Evolutionary conservation across 1,284 basidiomycete species (phyloP), one percentile per base, ranked within the genome.

Genomic region (Anthracocystis walkeri): DNA sequence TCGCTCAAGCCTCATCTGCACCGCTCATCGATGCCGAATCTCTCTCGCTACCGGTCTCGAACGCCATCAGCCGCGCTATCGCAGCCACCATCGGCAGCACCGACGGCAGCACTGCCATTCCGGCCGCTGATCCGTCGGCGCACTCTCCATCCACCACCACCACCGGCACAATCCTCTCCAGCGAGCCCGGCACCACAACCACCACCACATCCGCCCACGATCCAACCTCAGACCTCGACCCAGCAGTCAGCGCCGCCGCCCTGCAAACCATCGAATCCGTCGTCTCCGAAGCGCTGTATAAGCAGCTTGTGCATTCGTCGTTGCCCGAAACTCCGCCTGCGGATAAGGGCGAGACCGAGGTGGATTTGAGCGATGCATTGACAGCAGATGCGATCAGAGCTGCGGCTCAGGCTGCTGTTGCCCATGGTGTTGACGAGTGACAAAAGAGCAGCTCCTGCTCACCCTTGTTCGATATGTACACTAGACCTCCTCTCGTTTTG

Each of bases 361-460:
- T 62, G 14, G 69, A 66, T 38, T n/a, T 67, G 23, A 51, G 53
- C 7, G 46, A 64, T 16, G 58, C 60, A 3, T 49, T 75, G 10
- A 67, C 73, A 2, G 64, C 73, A 7, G 68, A 71, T 40, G 68
- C 68, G 18, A 67, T 75, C 27, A 23, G 65, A 4, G 67, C 68
- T 2, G 73, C 73, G 7, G 73, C 73, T 11, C 73, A 75, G 35
- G 73, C 73, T 41, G 73, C 73, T 0, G 57, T 75, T 1, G 72
- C 72, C 6, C 72, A 65, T 10, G 66, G 65, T 12, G 59, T 65
- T 1, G 54, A 29, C 14, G 48, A 42, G 6, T 38, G 69, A 56
- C 12, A 21, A 46, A 46, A 25, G 23, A 46, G 44, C 23, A 25
- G 23, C 23, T 27, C 29, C 29, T 29, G 44, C 23, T 46, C 25